Conservation (phyloP, 306 rosid species). For the Sesbania bispinosa region DNA sequence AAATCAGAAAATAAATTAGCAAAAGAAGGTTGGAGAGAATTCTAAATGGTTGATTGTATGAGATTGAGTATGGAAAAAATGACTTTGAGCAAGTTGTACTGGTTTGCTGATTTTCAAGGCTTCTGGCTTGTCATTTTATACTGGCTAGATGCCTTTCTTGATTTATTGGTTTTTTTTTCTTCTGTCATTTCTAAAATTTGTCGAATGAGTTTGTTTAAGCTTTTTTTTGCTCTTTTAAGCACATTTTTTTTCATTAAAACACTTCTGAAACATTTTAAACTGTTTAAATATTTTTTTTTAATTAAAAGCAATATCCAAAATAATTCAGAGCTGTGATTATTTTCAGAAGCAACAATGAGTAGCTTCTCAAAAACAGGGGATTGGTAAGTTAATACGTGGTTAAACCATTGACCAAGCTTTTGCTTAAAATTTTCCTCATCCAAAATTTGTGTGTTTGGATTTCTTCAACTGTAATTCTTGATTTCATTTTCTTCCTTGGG, state of each 20-base stretch:
- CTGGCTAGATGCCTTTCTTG: background rate
- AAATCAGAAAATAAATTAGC: background rate
- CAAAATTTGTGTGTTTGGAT: background rate
- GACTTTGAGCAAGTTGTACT: slow-evolving; percentile 4
- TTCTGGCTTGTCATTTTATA: background rate
- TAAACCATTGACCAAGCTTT: background rate
- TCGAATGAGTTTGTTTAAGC: too few relatives aligned
- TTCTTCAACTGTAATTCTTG: background rate
- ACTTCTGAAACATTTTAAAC: too few relatives aligned
- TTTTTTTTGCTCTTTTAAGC: too few relatives aligned
- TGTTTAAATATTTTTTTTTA: too few relatives aligned
- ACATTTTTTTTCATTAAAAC: background rate
- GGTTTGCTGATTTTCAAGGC: background rate
- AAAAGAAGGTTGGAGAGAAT: background rate
- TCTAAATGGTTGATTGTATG: background rate
- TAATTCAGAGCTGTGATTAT: background rate
- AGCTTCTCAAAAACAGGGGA: background rate
- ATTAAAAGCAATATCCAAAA: too few relatives aligned
- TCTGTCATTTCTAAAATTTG: background rate
- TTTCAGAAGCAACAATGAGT: background rate
- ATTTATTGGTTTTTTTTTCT: background rate
- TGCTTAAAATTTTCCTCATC: background rate
- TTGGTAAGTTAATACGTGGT: background rate
- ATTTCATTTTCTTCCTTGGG: background rate
- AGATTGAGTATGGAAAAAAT: background rate